phyloP scores from a whole-genome alignment of 805 yeast genomes.

The Saturnispora sekii region DNA sequence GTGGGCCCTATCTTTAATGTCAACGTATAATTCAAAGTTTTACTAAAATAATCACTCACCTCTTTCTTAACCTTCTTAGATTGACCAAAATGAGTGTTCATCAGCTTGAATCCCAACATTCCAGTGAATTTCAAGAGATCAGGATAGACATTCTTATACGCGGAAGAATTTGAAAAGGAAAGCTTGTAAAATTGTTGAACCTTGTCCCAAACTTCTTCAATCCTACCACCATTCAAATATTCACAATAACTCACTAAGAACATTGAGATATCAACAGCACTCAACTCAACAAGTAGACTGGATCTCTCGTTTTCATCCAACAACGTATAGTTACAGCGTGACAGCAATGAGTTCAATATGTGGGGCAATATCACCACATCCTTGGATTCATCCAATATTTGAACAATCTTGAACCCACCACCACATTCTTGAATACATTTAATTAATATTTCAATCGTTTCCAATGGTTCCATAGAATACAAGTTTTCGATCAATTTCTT shows the following conservation, averaged over 20 bases:
- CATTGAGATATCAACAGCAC: constrained; percentile 34
- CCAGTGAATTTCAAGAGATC: constrained; percentile 43
- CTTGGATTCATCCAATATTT: constrained; percentile 75
- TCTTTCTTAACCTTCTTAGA: constrained; percentile 53
- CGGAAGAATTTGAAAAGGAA: constrained; percentile 35
- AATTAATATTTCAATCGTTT: constrained; percentile 60
- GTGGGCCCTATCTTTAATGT: constrained; percentile 18
- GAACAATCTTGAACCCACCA: constrained; percentile 40
- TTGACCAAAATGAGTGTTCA: constrained; percentile 51
- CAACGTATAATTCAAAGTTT: constrained; percentile 17
- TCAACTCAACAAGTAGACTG: constrained; percentile 36
- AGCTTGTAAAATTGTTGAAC: constrained; percentile 53
- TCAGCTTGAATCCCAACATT: constrained; percentile 45
- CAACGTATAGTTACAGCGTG: constrained; percentile 33
- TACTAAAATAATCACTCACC: constrained; percentile 21
- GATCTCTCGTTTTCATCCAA: constrained; percentile 30
- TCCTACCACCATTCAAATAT: constrained; percentile 42
- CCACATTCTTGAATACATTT: constrained; percentile 20
- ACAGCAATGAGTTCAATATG: constrained; percentile 44
- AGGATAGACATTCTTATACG: constrained; percentile 43
- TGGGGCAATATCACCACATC: constrained; percentile 66
- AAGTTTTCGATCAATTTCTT: constrained; percentile 55
- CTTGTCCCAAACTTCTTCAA: constrained; percentile 69
- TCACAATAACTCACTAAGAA: constrained; percentile 53
- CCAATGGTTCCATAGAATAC: constrained; percentile 60